Evolutionary conservation across 2,329 filamentous ascomycete genomes (phyloP).

Genomic region (Arthrinium phaeospermum): DNA sequence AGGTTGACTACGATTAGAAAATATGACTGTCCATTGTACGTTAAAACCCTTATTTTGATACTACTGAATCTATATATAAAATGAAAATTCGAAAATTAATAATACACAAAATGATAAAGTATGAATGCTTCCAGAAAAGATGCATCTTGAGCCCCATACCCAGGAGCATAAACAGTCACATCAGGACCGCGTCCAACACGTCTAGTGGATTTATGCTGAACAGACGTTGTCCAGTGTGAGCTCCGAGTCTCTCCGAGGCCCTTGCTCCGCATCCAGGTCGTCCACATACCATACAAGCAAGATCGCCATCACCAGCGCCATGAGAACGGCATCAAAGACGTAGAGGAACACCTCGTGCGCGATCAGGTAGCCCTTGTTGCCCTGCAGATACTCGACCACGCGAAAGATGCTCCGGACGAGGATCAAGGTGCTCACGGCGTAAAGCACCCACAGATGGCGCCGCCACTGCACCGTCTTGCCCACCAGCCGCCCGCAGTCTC

Average conservation of each 20-base stretch:
- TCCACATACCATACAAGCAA: conserved; percentile 20
- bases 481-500: background rate
- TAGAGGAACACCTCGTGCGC: conserved; percentile 35
- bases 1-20: too few relatives aligned
- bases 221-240: background rate
- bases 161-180: too few relatives aligned
- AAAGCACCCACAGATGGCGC: conserved; percentile 29
- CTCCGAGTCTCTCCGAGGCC: background rate
- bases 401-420: conserved; percentile 44
- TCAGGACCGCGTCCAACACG: too few relatives aligned
- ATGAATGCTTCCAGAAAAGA: too few relatives aligned
- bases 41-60: too few relatives aligned
- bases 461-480: conserved; percentile 29
- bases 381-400: conserved; percentile 43
- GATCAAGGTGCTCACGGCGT: conserved; percentile 34
- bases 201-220: too few relatives aligned
- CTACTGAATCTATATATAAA: too few relatives aligned
- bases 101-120: too few relatives aligned
- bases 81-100: too few relatives aligned
- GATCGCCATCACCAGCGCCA: conserved; percentile 26
- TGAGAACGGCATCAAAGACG: conserved; percentile 37
- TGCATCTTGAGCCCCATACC: too few relatives aligned
- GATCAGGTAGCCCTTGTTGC: conserved; percentile 33
- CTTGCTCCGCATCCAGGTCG: background rate
- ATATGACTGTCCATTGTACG: too few relatives aligned